Percentiles rank a stretch among this genome's conserved stretches.
Conservation (phyloP, 2,329 filamentous ascomycete genomes). For the Aspergillus sp. region DNA sequence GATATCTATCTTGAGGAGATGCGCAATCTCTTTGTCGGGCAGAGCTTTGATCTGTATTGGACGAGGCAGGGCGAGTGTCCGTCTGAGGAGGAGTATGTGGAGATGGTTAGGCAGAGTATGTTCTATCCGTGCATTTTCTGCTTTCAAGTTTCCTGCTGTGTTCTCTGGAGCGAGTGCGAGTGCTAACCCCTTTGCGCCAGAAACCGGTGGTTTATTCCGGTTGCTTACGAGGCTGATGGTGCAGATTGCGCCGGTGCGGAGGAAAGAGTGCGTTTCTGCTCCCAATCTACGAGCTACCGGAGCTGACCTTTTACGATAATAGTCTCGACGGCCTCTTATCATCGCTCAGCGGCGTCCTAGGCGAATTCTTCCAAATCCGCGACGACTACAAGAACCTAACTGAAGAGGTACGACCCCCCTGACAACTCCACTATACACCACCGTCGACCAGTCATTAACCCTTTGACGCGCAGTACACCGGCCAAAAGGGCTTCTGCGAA, state of each 20-base stretch:
- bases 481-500: slow-evolving; percentile 89
- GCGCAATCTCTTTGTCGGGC: slow-evolving; percentile 80
- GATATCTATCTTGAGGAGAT: slow-evolving; percentile 80
- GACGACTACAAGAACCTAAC: slow-evolving; percentile 28
- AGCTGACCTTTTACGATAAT: not conserved
- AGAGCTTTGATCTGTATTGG: slow-evolving; percentile 90
- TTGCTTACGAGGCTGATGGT: slow-evolving; percentile 73
- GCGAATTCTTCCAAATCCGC: slow-evolving; percentile 81
- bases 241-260: slow-evolving; percentile 25
- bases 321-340: slow-evolving; percentile 31
- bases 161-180: no score
- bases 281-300: not conserved
- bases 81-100: slow-evolving; percentile 75
- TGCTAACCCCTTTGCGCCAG: no score
- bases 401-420: not conserved
- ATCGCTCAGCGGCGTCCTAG: slow-evolving; percentile 76
- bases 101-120: slow-evolving; percentile 68
- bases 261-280: slow-evolving; percentile 39
- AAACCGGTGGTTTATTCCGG: slow-evolving; percentile 84
- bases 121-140: no score
- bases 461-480: slow-evolving; percentile 59
- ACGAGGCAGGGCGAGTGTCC: slow-evolving; percentile 2
- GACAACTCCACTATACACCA: not conserved
- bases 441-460: not conserved
- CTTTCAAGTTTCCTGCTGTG: no score